Evolutionary conservation across 2,329 filamentous ascomycete genomes (phyloP).

Genomic region (Nigrograna mackinnonii): DNA sequence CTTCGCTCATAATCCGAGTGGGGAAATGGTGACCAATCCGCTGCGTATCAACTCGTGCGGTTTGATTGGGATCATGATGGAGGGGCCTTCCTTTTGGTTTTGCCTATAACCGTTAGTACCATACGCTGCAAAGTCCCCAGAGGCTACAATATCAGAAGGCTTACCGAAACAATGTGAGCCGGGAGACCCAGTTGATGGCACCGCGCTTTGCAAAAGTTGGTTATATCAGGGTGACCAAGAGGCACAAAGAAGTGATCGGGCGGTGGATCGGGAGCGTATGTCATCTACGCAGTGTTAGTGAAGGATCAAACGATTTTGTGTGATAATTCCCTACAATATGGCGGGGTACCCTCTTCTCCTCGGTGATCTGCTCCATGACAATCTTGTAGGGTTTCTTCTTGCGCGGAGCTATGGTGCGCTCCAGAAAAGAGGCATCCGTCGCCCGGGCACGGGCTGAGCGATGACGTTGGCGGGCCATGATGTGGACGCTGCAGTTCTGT

Average conservation of each 20-base stretch:
- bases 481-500: neutral
- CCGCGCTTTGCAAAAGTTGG: conserved; percentile 60
- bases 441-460: neutral
- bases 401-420: conserved; percentile 23
- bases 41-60: conserved; percentile 56
- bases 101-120: neutral
- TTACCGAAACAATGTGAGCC: conserved; percentile 64
- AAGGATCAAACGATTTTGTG: too few species aligned
- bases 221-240: conserved; percentile 62
- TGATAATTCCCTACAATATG: conserved; percentile 51
- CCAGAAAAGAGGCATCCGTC: conserved; percentile 18
- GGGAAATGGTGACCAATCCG: conserved; percentile 68
- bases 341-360: conserved; percentile 63
- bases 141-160: conserved; percentile 24
- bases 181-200: conserved; percentile 58
- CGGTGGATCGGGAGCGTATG: conserved; percentile 59
- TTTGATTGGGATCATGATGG: conserved; percentile 58
- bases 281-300: conserved; percentile 53
- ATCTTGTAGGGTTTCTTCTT: conserved; percentile 59
- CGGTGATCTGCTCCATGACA: conserved; percentile 60
- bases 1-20: conserved; percentile 60
- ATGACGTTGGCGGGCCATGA: conserved; percentile 6
- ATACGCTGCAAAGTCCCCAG: neutral
- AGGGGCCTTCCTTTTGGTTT: conserved; percentile 1
- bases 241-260: conserved; percentile 65